phyloP scores from a whole-genome alignment of 1,139 yeast genomes.

The Yamadazyma diospyri region DNA sequence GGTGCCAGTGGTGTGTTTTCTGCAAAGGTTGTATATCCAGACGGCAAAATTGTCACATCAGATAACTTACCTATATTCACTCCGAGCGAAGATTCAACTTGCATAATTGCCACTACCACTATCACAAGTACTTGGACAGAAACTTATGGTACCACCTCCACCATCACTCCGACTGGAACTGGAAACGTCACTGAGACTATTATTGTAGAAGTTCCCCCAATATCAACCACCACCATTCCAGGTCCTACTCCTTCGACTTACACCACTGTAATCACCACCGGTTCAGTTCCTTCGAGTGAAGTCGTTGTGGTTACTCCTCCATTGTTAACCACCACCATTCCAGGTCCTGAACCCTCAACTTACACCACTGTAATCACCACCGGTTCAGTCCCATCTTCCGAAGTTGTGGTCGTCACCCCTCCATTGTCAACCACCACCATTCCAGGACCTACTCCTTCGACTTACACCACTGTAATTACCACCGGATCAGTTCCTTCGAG shows the following conservation, averaged over 20 bases:
- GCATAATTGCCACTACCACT: not conserved
- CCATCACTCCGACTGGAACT: not conserved
- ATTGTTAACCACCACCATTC: not conserved
- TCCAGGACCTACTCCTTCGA: not conserved
- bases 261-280: not conserved
- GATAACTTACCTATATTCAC: not conserved
- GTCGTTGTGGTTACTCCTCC: not conserved
- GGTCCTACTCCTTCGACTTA: too few relatives aligned
- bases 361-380: not conserved
- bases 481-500: not conserved
- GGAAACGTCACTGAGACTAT: not conserved
- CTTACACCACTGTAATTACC: not conserved
- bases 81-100: not conserved
- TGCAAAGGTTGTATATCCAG: not conserved
- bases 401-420: slow-evolving; percentile 1
- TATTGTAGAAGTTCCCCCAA: not conserved
- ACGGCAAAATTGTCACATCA: not conserved
- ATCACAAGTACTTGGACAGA: not conserved
- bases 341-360: not conserved
- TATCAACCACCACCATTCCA: not conserved
- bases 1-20: not conserved
- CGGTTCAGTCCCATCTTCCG: not conserved
- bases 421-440: slow-evolving; percentile 1
- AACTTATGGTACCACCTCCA: not conserved
- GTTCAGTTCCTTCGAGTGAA: not conserved